Percentiles rank a stretch among this genome's conserved stretches.
Evolutionary conservation across 2,329 filamentous ascomycete genomes (phyloP).

Genomic region (Neospermospora avenae): DNA sequence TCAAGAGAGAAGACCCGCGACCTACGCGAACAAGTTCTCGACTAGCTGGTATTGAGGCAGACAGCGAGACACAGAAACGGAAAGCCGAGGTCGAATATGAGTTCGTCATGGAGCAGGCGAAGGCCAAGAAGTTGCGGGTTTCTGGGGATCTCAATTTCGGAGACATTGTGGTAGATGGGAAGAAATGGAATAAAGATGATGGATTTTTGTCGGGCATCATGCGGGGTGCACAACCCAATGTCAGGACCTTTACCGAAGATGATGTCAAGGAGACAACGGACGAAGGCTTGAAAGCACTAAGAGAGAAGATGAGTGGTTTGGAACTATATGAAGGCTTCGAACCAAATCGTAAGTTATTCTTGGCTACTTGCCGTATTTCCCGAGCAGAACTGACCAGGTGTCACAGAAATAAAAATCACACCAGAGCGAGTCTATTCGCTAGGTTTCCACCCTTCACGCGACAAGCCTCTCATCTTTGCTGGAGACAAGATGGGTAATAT

Average conservation of each 20-base stretch:
- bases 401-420: conserved; percentile 79
- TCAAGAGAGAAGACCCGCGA: conserved; percentile 46
- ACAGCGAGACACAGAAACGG: conserved; percentile 60
- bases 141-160: conserved; percentile 67
- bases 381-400: background rate
- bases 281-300: conserved; percentile 67
- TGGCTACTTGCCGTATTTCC: background rate
- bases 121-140: conserved; percentile 61
- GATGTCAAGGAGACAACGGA: conserved; percentile 78
- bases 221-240: conserved; percentile 72
- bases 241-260: conserved; percentile 81
- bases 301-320: conserved; percentile 73
- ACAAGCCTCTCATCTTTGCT: conserved; percentile 87
- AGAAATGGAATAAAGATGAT: conserved; percentile 66
- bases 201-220: conserved; percentile 63
- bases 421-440: conserved; percentile 85
- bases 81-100: conserved; percentile 65
- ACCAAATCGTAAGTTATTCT: conserved; percentile 61
- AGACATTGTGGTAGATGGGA: conserved; percentile 77
- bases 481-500: conserved; percentile 92
- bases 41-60: conserved; percentile 52
- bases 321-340: conserved; percentile 80
- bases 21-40: conserved; percentile 57
- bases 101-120: conserved; percentile 52
- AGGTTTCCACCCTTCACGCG: conserved; percentile 79